Conservation (phyloP, 1,139 yeast species). For the Sugiyamaella xylanicola region DNA sequence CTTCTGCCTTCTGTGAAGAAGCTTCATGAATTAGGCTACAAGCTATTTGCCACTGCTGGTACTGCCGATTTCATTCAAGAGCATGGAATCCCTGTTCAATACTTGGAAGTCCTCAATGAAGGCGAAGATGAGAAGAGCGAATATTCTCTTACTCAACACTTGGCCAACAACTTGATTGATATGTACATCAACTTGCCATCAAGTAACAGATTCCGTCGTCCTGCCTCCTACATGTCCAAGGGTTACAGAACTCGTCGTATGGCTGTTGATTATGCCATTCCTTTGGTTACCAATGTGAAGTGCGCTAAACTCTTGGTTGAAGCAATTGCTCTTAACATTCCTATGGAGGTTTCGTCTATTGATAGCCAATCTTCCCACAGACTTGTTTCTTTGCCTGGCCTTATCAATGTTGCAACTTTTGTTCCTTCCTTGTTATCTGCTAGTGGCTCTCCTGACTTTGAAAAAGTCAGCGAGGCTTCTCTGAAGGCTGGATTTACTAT, state of each 20-base stretch:
- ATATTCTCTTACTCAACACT: slow-evolving; percentile 92
- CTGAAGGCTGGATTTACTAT: slow-evolving; percentile 88
- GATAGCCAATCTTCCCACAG: slow-evolving; percentile 93
- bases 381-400: slow-evolving; percentile 81
- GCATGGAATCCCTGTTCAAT: slow-evolving; percentile 91
- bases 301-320: slow-evolving; percentile 94
- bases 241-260: slow-evolving; percentile 99
- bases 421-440: slow-evolving; percentile 63
- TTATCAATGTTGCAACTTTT: slow-evolving; percentile 78
- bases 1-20: slow-evolving; percentile 84
- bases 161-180: slow-evolving; percentile 95
- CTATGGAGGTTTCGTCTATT: slow-evolving; percentile 68
- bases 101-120: slow-evolving; percentile 77
- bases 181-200: slow-evolving; percentile 96
- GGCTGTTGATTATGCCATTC: slow-evolving; percentile 99
- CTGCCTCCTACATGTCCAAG: slow-evolving; percentile 95
- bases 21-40: slow-evolving; percentile 81
- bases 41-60: slow-evolving; percentile 96
- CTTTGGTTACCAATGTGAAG: slow-evolving; percentile 96
- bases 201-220: slow-evolving; percentile 96
- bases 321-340: slow-evolving; percentile 72
- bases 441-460: slow-evolving; percentile 55
- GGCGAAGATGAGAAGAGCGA: slow-evolving; percentile 82
- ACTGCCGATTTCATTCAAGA: slow-evolving; percentile 98
- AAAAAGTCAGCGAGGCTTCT: slow-evolving; percentile 67